Conservation (phyloP, 345 rosid species). For the Firmiana major region DNA sequence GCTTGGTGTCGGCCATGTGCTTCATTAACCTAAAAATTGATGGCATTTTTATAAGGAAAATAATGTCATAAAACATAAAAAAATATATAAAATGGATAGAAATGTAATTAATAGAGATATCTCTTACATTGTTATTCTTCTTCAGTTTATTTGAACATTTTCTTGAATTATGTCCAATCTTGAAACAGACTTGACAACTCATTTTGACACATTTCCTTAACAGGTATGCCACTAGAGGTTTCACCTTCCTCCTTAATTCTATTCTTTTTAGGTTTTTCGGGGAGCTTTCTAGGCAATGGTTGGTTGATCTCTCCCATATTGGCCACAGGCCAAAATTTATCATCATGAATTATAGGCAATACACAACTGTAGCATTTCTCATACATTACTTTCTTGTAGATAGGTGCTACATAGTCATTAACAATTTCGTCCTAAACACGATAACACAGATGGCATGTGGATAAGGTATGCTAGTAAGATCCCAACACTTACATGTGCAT, state of each 20-base stretch:
- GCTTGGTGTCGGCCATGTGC: no score
- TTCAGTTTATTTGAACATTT: no score
- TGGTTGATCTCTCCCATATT: background rate
- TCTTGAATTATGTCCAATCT: no score
- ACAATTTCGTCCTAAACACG: background rate
- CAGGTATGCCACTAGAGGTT: background rate
- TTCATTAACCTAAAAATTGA: no score
- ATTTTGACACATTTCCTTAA: no score
- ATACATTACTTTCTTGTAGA: background rate
- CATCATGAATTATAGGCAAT: background rate
- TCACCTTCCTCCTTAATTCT: background rate
- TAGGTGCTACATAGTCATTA: background rate
- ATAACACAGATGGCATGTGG: background rate
- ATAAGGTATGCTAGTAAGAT: background rate
- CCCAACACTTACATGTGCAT: background rate
- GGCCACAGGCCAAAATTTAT: accelerated
- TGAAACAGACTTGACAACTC: no score
- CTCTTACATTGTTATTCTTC: no score
- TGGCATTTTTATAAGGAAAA: no score
- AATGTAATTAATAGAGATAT: no score
- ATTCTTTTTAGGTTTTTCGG: background rate
- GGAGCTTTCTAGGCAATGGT: background rate
- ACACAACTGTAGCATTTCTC: background rate
- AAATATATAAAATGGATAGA: no score
- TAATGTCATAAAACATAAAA: no score